Evolutionary conservation across 2,329 filamentous ascomycete genomes (phyloP), one percentile per base, ranked within the genome.

Genomic region (Botrytis galanthina): DNA sequence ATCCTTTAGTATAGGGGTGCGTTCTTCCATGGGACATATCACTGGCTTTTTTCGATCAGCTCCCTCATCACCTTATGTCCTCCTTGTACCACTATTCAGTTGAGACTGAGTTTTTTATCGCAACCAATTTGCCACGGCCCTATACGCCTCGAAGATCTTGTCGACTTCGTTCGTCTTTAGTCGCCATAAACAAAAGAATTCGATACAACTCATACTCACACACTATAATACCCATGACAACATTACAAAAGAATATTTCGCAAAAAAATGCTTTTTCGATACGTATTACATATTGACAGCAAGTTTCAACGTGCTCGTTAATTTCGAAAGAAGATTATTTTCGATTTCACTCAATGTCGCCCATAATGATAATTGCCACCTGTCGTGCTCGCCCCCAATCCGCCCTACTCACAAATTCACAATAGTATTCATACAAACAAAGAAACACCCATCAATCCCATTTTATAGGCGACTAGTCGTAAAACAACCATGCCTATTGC

Each of bases 61-160:
- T 69, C 75, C 72, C 74, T 79, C 80, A 81, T 79, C 80, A 80
- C 76, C 75, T 79, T 75, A 79, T 80, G 76, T 79, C 76, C 76
- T 44, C 76, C 79, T 78, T 82, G 81, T 82, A 82, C 78, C 78
- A 81, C 70, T 81, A 82, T 80, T 80, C 77, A 80, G 76, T 78
- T 79, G 79, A 78, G 76, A 76, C 77, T 79, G 78, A 77, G 80
- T 75, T 78, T 73, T 74, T 80, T 75, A 78, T 74, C 77, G 76
- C 73, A 72, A 69, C 64, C 35, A 46, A 37, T 75, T 64, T 75
- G 70, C 75, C 78, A 78, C 78, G 77, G 78, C 77, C 77, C 75
- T 75, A 76, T 75, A 77, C 76, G 74, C 75, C 77, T 80, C 78
- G 77, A 76, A 78, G 73, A 73, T 78, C 73, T 77, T 73, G 59